phyloP scores from a whole-genome alignment of 106 monocot genomes.

The Phalaenopsis aphrodite region DNA sequence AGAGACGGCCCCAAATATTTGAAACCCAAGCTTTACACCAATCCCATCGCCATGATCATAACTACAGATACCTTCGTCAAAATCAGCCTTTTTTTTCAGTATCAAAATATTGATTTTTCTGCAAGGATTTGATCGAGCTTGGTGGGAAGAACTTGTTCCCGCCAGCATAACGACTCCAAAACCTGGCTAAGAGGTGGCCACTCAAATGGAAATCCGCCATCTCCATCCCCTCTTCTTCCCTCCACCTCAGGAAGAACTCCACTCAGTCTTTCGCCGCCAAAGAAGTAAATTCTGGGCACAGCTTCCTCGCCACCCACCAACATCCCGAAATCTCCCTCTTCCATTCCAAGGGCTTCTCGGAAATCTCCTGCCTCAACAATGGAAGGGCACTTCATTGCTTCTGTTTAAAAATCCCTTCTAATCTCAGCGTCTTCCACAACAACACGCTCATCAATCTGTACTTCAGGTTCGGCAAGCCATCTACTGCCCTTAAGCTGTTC shows the following conservation, averaged over 20 bases:
- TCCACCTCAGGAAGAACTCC: background rate
- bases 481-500: slow-evolving; percentile 48
- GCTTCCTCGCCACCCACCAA: slow-evolving; percentile 29
- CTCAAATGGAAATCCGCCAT: slow-evolving; percentile 4
- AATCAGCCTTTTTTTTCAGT: no score
- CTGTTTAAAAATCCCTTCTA: slow-evolving; percentile 23
- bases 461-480: slow-evolving; percentile 25
- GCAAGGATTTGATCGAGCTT: no score
- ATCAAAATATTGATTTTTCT: no score
- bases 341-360: slow-evolving; percentile 48
- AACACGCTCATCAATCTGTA: slow-evolving; percentile 73
- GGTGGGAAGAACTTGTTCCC: background rate
- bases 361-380: slow-evolving; percentile 21
- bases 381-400: slow-evolving; percentile 45
- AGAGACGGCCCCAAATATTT: no score
- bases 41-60: no score
- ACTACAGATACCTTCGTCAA: no score
- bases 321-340: slow-evolving; percentile 38
- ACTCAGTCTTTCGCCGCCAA: slow-evolving; percentile 3
- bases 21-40: no score
- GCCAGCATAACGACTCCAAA: background rate
- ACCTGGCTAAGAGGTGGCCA: slow-evolving; percentile 7
- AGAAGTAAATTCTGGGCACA: slow-evolving; percentile 11
- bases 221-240: background rate
- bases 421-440: slow-evolving; percentile 42